Percentiles rank a stretch among this genome's conserved stretches.
Conservation (phyloP, 306 rosid species). For the Acacia melanoxylon region DNA sequence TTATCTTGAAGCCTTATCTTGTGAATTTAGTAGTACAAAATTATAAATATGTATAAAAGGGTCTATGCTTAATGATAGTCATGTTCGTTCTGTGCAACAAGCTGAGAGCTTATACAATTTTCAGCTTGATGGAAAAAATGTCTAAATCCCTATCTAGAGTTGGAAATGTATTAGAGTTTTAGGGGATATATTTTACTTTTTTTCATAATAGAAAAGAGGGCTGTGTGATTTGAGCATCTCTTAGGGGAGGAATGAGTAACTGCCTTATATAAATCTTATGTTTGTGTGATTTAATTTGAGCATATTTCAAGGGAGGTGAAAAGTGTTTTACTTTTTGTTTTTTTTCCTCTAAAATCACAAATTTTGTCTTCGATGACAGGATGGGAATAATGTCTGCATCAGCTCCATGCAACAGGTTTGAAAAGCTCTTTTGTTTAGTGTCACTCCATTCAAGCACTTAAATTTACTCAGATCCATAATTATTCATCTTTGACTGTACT, state of each 20-base stretch:
- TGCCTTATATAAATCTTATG: neutral
- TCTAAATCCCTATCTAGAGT: neutral
- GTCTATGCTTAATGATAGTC: neutral
- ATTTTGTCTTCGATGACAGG: conserved; percentile 45
- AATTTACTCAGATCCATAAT: conserved; percentile 31
- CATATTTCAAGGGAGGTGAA: neutral
- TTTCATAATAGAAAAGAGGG: neutral
- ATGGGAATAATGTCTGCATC: conserved; percentile 60
- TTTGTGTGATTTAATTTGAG: neutral
- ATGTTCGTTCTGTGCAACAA: neutral
- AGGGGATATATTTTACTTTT: neutral
- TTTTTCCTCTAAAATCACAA: neutral
- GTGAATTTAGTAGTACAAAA: neutral
- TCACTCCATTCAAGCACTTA: conserved; percentile 17
- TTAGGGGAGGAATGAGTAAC: neutral
- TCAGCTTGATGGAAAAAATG: neutral
- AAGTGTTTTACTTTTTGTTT: neutral
- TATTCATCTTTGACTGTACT: conserved; percentile 30
- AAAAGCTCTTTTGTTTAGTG: conserved; percentile 24
- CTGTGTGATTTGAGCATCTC: neutral
- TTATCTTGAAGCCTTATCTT: neutral
- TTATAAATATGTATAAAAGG: neutral
- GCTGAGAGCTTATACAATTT: neutral
- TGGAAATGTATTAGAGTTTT: neutral
- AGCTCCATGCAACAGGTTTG: conserved; percentile 92